Evolutionary conservation across 2,329 filamentous ascomycete species (phyloP), one percentile per base, ranked within the genome.

Genomic region (Aspergillus tubingensis): DNA sequence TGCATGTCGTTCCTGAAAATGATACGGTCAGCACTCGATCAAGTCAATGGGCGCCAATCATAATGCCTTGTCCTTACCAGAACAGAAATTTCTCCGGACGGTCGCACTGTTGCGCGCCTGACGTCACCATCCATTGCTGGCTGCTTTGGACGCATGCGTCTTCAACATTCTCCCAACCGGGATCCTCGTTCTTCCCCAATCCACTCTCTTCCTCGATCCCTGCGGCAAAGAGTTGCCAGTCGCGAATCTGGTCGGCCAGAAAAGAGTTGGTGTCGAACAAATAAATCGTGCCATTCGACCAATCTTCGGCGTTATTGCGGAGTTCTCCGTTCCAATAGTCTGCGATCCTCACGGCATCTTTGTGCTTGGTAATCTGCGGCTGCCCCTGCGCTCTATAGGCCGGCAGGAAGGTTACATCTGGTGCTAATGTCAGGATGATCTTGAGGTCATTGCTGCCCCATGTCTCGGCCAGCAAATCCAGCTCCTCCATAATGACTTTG

Each of bases 331-430:
- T 77, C 76, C 77, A 79, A 27, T 72, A 59, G 4, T 71, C 67
- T 51, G 74, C 59, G 3, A 77, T 62, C 48, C 63, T 64, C n/a
- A 78, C 66, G 5, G 70, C 65, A 36, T 72, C 67, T 62, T 77
- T 78, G 58, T 76, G 72, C 47, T 68, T 64, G 10, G 61, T 56
- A 49, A 65, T 49, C 39, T 59, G 65, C 54, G 66, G 58, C n/a
- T 69, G 70, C 13, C 65, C 64, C 8, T 65, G 59, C 10, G 61
- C 63, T 8, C 62, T 63, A 56, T 73, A 78, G 7, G 70, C 76
- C 1, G 77, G 76, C 10, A 79, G 63, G 64, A 78, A 78, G 8
- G 76, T 77, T 60, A 76, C 72, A 68, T 79, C 75, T 19, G 75
- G 67, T 8, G 72, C 68, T 67, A 75, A 66, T 11, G 72, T 76